phyloP scores from a whole-genome alignment of 768 basidiomycete genomes.

The Boletus pseudopeckii region DNA sequence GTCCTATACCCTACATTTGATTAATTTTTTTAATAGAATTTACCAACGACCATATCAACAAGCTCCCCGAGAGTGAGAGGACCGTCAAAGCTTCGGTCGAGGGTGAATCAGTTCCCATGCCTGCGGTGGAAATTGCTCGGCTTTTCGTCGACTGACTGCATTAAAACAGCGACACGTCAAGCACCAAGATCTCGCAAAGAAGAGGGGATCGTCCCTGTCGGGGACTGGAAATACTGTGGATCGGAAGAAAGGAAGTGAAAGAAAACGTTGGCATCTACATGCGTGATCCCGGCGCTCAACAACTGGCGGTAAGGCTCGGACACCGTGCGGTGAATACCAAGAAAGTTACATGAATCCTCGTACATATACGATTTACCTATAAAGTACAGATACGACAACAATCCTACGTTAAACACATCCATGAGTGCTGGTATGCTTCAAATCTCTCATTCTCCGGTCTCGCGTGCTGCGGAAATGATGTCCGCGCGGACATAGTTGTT shows the following conservation, averaged over 20 bases:
- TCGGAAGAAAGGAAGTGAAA: no score
- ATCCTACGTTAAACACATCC: neutral
- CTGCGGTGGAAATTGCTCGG: no score
- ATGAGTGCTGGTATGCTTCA: no score
- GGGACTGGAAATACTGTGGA: no score
- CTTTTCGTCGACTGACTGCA: no score
- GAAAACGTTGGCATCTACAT: no score
- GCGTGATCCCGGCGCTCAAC: neutral
- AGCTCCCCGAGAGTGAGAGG: neutral
- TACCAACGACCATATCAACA: neutral
- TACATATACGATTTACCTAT: neutral
- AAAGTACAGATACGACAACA: neutral
- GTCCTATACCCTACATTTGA: neutral
- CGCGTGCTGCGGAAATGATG: slow-evolving; percentile 32
- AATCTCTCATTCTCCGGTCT: slow-evolving; percentile 8
- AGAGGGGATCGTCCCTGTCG: no score
- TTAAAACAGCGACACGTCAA: no score
- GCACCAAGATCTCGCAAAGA: no score
- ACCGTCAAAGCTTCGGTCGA: neutral
- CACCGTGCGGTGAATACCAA: neutral
- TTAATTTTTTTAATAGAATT: neutral
- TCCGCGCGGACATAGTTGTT: slow-evolving; percentile 66
- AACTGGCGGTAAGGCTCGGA: neutral
- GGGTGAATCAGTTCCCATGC: no score
- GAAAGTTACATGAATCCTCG: neutral